Base-by-base conservation (phyloP, 306 rosid genomes). In the Erythrophleum fordii region DNA sequence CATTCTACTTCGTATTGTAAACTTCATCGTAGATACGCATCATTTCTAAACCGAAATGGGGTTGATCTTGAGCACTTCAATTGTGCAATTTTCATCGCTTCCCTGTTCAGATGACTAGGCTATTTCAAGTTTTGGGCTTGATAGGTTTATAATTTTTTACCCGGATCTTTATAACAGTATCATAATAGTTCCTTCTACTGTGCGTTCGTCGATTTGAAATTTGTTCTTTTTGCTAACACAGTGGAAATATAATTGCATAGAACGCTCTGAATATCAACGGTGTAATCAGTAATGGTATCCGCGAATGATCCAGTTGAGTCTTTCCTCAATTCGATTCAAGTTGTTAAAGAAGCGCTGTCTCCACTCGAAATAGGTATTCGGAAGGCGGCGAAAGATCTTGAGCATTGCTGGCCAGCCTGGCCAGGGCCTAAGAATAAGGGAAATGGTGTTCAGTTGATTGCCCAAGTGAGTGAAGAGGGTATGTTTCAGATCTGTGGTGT, bases 311-410 rank as follows among this genome's bases (percentile, higher is more conserved):
- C 99, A 66, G 88, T 89, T 61, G 97, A 96, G 83, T 91, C 95
- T 42, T 87, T 96, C 88, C 82, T 92, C 87, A 92, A 87, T 89
- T 91, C 99, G 82, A 85, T 96, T 87, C 98, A 92, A 45, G 82
- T 83, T 56, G 85, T 93, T 49, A 93, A 93, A 84, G 98, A 93
- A 58, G 92, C 86, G 72, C 52, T 96, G 23, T 88, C 86, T 18
- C 99, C 99, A 22, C 84, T 96, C 6, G 97, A 93, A 84, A 82
- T 88, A 85, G 86, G 97, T 62, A 44, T 93, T 73, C 90, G 91
- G 17, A 96, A 89, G 80, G 98, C 93, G 39, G 94, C 97, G 11
- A 92, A 85, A 67, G 99, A 96, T 89, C 86, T 96, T n/a, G 99
- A 96, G 77, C 88, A 87, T 76, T 86, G 98, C 75, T 91, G 90